Base-by-base conservation (phyloP, 2,329 filamentous ascomycete genomes). In the Cordyceps javanica region DNA sequence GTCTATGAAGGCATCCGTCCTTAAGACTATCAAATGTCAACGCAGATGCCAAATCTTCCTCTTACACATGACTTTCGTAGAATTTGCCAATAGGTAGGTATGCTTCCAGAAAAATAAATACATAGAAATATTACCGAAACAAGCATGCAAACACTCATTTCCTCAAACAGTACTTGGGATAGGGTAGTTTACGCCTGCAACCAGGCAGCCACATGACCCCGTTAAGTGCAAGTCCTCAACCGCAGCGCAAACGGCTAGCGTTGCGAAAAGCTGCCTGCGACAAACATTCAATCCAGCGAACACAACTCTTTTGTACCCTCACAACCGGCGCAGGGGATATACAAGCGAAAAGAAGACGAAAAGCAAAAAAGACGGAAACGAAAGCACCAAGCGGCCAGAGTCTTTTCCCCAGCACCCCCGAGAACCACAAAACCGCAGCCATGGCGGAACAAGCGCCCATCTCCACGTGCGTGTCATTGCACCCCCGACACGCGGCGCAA, bases 381-480 rank as follows among this genome's bases (percentile, higher is more conserved):
- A 41, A 41, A 32, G 4, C 38, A n/a, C n/a, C n/a, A n/a, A n/a
- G n/a, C n/a, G n/a, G n/a, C n/a, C n/a, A n/a, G n/a, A n/a, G n/a
- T n/a, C n/a, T n/a, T n/a, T n/a, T n/a, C n/a, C n/a, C n/a, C n/a
- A n/a, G 36, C 36, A 19, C 16, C n/a, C 14, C 36, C 16, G 36
- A 38, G 36, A n/a, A 38, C 6, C 3, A 5, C 5, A 9, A n/a
- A 19, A 38, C 42, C 25, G 32, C 39, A 56, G 36, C n/a, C 14
- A 76, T 76, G 73, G 65, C 73, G 62, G 72, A 75, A 57, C 67
- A 65, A 64, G 67, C 74, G 61, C 76, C 82, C 60, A 80, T 85
- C 66, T 78, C 82, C 73, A 87, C 84, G 84, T 87, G 82, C 82
- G 84, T 86, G 83, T 86, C 83, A 86, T 87, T 86, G 83, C 82